phyloP scores from a whole-genome alignment of 2,329 filamentous ascomycete species.

The Plenodomus lindquistii region DNA sequence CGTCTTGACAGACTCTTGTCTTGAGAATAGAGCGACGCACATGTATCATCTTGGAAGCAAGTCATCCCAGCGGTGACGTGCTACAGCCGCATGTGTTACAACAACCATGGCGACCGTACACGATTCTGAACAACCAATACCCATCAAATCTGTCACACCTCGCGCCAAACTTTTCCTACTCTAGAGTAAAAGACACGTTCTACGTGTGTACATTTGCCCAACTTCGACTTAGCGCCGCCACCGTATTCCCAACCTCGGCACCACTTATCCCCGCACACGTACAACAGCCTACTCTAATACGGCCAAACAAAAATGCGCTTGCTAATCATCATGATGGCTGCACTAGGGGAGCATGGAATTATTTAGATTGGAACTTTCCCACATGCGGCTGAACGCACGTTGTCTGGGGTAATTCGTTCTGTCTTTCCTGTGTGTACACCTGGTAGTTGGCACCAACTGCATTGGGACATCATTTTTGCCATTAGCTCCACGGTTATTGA shows the following conservation, averaged over 20 bases:
- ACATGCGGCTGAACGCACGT: background rate
- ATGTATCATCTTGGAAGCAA: too few species aligned
- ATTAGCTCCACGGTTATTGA: background rate
- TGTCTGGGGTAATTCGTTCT: background rate
- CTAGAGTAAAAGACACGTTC: too few species aligned
- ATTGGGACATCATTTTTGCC: background rate
- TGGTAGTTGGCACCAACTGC: background rate
- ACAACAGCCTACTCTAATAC: slow-evolving; percentile 3
- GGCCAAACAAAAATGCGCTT: slow-evolving; percentile 20
- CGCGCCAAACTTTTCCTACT: too few species aligned
- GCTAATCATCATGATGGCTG: slow-evolving; percentile 26
- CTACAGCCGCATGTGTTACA: too few species aligned
- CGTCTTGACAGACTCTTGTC: too few species aligned
- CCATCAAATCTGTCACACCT: too few species aligned
- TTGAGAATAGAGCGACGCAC: too few species aligned
- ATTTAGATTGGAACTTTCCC: slow-evolving; percentile 2
- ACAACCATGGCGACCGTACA: too few species aligned
- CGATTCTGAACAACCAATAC: too few species aligned
- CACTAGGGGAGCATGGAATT: slow-evolving; percentile 4
- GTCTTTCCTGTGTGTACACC: background rate
- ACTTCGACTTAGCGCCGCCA: background rate
- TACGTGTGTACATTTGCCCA: too few species aligned
- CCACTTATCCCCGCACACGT: slow-evolving; percentile 25
- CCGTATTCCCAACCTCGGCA: slow-evolving; percentile 32
- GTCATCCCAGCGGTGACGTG: too few species aligned